Evolutionary conservation across 768 basidiomycete species (phyloP).

Genomic region (Lentinula boryana): DNA sequence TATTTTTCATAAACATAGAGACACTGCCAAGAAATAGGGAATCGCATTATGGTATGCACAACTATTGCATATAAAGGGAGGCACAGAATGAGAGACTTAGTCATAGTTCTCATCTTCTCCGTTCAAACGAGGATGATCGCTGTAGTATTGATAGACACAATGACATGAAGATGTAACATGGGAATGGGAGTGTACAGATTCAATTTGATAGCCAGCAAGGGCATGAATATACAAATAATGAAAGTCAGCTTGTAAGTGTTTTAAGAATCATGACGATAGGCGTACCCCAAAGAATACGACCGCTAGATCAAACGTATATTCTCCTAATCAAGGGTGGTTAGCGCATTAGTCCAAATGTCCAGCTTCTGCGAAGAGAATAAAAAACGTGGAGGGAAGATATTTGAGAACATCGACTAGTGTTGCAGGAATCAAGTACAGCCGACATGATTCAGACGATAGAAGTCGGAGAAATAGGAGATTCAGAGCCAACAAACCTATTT

Average conservation of each 20-base stretch:
- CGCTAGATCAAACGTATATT: constrained; percentile 84
- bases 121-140: constrained; percentile 74
- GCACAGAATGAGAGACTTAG: background rate
- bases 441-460: no score
- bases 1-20: no score
- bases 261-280: background rate
- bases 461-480: no score
- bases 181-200: no score
- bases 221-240: no score
- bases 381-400: background rate
- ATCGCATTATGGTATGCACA: no score
- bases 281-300: constrained; percentile 79
- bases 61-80: no score
- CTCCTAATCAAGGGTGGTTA: constrained; percentile 37
- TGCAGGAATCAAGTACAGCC: no score
- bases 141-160: constrained; percentile 19
- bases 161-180: background rate
- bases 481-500: constrained; percentile 49
- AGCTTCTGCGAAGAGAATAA: background rate
- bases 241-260: no score
- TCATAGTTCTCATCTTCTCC: constrained; percentile 25
- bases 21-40: no score
- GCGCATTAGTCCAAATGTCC: no score
- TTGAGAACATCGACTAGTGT: background rate
- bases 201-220: no score